Evolutionary conservation across 2,329 filamentous ascomycete genomes (phyloP).

Genomic region (Ceratocystis papillata): DNA sequence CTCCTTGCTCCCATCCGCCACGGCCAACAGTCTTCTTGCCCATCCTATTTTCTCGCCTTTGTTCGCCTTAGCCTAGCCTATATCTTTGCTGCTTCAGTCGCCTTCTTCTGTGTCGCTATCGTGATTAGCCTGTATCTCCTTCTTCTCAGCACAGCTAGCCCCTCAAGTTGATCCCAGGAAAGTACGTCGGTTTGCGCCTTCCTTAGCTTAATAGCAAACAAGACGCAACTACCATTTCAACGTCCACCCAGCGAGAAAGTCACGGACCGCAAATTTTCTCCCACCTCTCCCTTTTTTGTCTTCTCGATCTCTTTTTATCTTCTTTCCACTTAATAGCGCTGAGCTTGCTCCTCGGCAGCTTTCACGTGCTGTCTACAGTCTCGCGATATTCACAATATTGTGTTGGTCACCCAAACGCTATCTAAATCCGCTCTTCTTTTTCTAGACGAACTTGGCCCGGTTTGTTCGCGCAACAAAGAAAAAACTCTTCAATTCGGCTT

Average conservation of each 20-base stretch:
- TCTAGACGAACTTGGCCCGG: not conserved
- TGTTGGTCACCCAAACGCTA: not conserved
- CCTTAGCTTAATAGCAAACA: not conserved
- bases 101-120: not conserved
- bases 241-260: not conserved
- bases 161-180: not conserved
- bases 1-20: not conserved
- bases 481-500: not conserved
- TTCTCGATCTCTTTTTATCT: not conserved
- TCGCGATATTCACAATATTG: not conserved
- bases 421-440: not conserved
- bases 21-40: not conserved
- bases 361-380: not conserved
- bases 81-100: not conserved
- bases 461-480: not conserved
- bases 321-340: not conserved
- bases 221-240: not conserved
- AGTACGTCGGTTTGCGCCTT: constrained; percentile 3
- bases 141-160: not conserved
- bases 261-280: not conserved
- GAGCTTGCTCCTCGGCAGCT: not conserved
- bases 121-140: not conserved
- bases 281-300: not conserved
- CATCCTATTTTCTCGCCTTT: not conserved
- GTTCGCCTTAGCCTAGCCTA: not conserved